Evolutionary conservation across 1,284 basidiomycete genomes (phyloP).

Genomic region (Fomitopsis palustris): DNA sequence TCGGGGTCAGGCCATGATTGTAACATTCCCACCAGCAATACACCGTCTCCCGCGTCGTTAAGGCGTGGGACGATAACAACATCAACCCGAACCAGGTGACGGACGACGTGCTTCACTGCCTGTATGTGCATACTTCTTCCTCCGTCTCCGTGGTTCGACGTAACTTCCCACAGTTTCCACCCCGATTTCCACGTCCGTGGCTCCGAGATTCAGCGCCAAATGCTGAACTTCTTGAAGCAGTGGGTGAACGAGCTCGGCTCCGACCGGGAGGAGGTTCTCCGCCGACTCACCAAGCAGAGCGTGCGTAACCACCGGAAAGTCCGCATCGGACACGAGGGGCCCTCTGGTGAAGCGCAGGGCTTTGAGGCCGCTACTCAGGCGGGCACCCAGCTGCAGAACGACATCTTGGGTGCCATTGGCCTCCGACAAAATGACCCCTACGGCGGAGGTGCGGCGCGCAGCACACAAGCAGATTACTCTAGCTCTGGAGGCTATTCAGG

Average conservation of each 20-base stretch:
- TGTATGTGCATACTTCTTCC: slow-evolving; percentile 42
- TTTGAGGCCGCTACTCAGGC: slow-evolving; percentile 40
- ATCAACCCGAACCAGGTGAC: slow-evolving; percentile 57
- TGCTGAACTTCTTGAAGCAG: slow-evolving; percentile 61
- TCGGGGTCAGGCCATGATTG: neutral
- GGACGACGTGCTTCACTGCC: slow-evolving; percentile 70
- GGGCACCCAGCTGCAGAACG: slow-evolving; percentile 39
- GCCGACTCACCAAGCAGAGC: slow-evolving; percentile 60
- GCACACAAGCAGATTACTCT: neutral
- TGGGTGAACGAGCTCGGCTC: slow-evolving; percentile 61
- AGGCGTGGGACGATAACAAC: slow-evolving; percentile 80
- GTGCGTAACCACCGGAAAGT: slow-evolving; percentile 76
- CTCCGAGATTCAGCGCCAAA: slow-evolving; percentile 75
- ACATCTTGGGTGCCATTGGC: slow-evolving; percentile 36
- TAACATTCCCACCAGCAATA: slow-evolving; percentile 37
- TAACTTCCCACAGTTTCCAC: slow-evolving; percentile 60
- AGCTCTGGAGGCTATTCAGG: neutral
- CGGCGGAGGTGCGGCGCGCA: slow-evolving; percentile 11
- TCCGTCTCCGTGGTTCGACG: neutral
- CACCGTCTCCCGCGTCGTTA: slow-evolving; percentile 61
- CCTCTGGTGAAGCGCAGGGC: slow-evolving; percentile 38
- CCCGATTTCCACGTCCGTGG: slow-evolving; percentile 75
- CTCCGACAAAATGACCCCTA: neutral
- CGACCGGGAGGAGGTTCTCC: slow-evolving; percentile 51
- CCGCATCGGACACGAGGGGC: slow-evolving; percentile 56